These are phyloP conservation scores for Gossypium schwendimanii DNA, from an alignment of 441 rosid species.

Conservation along the genomic window DNA sequence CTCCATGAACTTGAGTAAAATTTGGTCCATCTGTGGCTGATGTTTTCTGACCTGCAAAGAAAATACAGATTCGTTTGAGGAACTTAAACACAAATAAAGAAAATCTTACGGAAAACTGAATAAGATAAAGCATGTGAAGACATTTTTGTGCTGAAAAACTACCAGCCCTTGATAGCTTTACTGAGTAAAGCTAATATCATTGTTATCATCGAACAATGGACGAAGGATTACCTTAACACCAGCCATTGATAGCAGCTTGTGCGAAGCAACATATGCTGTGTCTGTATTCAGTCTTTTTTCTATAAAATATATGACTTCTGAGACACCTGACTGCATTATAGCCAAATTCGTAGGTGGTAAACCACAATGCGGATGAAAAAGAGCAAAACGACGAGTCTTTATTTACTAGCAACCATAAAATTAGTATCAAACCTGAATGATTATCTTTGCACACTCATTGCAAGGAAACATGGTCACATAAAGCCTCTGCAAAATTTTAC, in stretches of 20 bases:
- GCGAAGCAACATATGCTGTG: slow-evolving; percentile 59
- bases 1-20: slow-evolving; percentile 46
- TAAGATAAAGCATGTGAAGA: background rate
- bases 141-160: background rate
- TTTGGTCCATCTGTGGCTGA: slow-evolving; percentile 5
- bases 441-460: slow-evolving; percentile 95
- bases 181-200: background rate
- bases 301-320: slow-evolving; percentile 77
- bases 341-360: background rate
- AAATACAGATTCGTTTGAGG: background rate
- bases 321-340: slow-evolving; percentile 71
- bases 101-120: background rate
- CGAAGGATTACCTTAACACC: slow-evolving; percentile 59
- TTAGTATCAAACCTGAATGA: slow-evolving; percentile 59
- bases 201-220: background rate
- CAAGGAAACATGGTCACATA: slow-evolving; percentile 96
- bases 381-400: background rate
- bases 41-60: slow-evolving; percentile 4
- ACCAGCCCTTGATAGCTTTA: background rate
- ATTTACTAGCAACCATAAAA: background rate
- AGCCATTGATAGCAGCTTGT: slow-evolving; percentile 77
- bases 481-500: slow-evolving; percentile 60
- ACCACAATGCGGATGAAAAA: background rate
- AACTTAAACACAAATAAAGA: background rate
- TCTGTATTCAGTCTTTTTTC: slow-evolving; percentile 63